Evolutionary conservation across 2,329 filamentous ascomycete genomes (phyloP), one percentile per base, ranked within the genome.

Genomic region (Ascochyta koolunga): DNA sequence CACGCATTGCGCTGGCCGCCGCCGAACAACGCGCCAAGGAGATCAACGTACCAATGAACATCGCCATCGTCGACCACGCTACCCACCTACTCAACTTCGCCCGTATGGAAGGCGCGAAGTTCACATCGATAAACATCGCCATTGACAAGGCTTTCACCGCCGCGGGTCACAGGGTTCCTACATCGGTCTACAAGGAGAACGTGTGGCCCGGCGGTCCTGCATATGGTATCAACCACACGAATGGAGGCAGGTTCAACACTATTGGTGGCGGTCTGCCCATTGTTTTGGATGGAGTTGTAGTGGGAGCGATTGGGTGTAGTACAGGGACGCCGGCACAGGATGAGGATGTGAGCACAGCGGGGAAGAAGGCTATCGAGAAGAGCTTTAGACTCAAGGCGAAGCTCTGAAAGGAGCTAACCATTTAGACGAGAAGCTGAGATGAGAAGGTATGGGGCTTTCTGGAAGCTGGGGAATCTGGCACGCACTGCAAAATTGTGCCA

Each of bases 121-220:
- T 80, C 22, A 80, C 78, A 21, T 76, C 82, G 3, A 82, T 87
- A 59, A 83, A 84, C 69, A 82, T 88, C 66, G 82, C 85, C 0
- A 88, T 89, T 13, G 85, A 88, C 42, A 83, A 84, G 58, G 82
- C 82, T 15, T 84, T 83, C 65, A 85, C 82, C 2, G 82, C 82
- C 3, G 80, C 82, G 1, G 82, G 82, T 15, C 82, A 84, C 68
- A 73, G 77, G 18, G 70, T 76, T 4, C 80, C 81, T 0, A 84
- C 82, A 0, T 77, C 78, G 19, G 72, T 75, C 2, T 85, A 84
- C 68, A 81, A 81, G 51, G 82, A 83, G 56, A 76, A 73, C 35
- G 81, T 83, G 18, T 78, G 79, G 73, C 82, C 82, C 5, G 82
- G 82, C 6, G 82, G 82, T 0, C 68, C 74, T 1, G 82, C 79